Conservation (phyloP, 257 asterid genomes). For the Ballota nigra region DNA sequence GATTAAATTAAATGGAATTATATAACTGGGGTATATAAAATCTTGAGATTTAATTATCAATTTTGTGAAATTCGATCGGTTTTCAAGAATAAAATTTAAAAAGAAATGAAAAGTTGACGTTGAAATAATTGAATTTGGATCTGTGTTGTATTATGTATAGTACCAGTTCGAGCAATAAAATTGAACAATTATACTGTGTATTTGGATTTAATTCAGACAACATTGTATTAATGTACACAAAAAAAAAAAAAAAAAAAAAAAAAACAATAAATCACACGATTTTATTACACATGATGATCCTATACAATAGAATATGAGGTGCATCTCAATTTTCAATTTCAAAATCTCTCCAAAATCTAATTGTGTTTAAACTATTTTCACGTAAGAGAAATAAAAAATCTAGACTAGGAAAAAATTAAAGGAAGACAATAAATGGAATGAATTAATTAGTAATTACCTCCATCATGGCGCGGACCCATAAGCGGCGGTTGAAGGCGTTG, state of each 20-base stretch:
- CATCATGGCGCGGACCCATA: conserved; percentile 96
- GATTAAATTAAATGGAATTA: not conserved
- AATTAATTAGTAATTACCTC: conserved; percentile 39
- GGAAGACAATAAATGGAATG: too few relatives aligned
- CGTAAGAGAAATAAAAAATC: not conserved
- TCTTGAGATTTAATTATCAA: not conserved
- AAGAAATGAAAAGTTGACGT: not conserved
- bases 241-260: too few relatives aligned
- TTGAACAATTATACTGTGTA: too few relatives aligned
- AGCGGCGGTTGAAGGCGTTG: conserved; percentile 83
- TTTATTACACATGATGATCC: too few relatives aligned
- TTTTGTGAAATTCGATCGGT: not conserved
- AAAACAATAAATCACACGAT: too few relatives aligned
- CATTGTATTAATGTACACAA: too few relatives aligned
- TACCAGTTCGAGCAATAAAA: too few relatives aligned
- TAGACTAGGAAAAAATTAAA: not conserved
- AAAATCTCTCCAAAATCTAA: not conserved
- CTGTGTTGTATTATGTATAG: too few relatives aligned
- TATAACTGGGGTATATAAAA: not conserved
- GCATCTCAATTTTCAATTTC: not conserved
- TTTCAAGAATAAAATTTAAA: not conserved
- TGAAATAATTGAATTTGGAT: not conserved
- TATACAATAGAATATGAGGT: too few relatives aligned
- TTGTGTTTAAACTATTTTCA: not conserved
- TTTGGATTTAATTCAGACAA: too few relatives aligned